Percentiles rank a stretch among this genome's conserved stretches.
These are phyloP conservation scores for Candida neerlandica DNA, from an alignment of 1,139 yeast species.

Conservation along the genomic window DNA sequence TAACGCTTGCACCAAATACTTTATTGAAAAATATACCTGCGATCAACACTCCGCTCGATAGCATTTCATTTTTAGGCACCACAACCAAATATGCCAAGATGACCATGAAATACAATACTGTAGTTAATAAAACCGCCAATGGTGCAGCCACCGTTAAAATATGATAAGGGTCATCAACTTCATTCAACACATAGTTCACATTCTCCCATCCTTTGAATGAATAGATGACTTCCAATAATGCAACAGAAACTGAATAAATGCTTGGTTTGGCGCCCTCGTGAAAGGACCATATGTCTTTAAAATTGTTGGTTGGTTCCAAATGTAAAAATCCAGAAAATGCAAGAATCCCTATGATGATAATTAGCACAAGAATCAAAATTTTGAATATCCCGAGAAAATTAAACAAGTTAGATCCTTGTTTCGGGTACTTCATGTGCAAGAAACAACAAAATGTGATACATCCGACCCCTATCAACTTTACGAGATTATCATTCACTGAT, in stretches of 20 bases:
- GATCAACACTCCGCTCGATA: conserved; percentile 65
- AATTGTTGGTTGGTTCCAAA: conserved; percentile 28
- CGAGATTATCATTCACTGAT: conserved; percentile 26
- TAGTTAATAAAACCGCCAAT: conserved; percentile 58
- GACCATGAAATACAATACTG: conserved; percentile 67
- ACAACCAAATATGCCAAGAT: conserved; percentile 76
- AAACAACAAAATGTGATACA: conserved; percentile 45
- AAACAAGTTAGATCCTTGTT: conserved; percentile 45
- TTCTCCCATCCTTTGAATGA: conserved; percentile 50
- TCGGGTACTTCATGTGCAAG: conserved; percentile 41
- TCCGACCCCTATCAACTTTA: conserved; percentile 46
- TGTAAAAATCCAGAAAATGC: conserved; percentile 31
- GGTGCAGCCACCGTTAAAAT: conserved; percentile 77
- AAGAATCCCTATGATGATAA: conserved; percentile 39
- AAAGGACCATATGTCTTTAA: conserved; percentile 31
- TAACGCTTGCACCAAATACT: conserved; percentile 70
- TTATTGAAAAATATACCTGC: conserved; percentile 76
- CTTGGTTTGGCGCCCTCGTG: conserved; percentile 21
- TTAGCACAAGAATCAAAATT: conserved; percentile 40
- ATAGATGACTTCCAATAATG: conserved; percentile 42
- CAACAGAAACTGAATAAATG: conserved; percentile 42
- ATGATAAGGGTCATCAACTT: conserved; percentile 58
- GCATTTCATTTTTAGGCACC: conserved; percentile 64
- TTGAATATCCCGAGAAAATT: conserved; percentile 48
- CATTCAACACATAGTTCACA: conserved; percentile 47